These are phyloP conservation scores for Phytophthora agathidicida DNA, from an alignment of 352 stramenopile genomes.

Conservation along the genomic window DNA sequence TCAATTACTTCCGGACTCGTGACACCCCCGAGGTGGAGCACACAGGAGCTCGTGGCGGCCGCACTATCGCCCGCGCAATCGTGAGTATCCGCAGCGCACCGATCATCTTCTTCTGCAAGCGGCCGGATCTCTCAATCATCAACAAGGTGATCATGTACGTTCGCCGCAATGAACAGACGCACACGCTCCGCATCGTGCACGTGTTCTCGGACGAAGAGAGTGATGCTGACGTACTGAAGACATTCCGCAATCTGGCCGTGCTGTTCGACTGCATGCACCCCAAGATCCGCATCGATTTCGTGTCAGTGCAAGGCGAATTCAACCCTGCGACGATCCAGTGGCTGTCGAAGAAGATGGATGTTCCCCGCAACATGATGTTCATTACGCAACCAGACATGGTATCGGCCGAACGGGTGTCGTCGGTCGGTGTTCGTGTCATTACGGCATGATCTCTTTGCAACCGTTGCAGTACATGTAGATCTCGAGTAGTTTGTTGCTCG, in stretches of 20 bases:
- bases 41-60: conserved; percentile 47
- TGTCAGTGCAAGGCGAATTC: conserved; percentile 61
- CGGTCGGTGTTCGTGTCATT: conserved; percentile 78
- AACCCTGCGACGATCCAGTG: conserved; percentile 74
- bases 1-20: conserved; percentile 39
- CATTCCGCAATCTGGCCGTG: conserved; percentile 48
- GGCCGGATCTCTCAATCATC: conserved; percentile 77
- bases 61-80: conserved; percentile 50
- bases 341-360: conserved; percentile 60
- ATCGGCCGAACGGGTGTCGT: conserved; percentile 64
- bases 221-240: conserved; percentile 11
- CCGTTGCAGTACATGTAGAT: too few species aligned
- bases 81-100: conserved; percentile 52
- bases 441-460: conserved; percentile 51
- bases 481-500: too few species aligned
- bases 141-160: conserved; percentile 93
- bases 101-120: conserved; percentile 90
- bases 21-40: conserved; percentile 23
- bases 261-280: conserved; percentile 89
- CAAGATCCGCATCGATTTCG: conserved; percentile 80
- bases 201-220: conserved; percentile 40
- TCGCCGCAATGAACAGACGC: conserved; percentile 83
- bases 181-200: conserved; percentile 86
- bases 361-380: conserved; percentile 90
- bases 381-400: conserved; percentile 79